Base-by-base conservation (phyloP, 768 basidiomycete species). In the Infundibulicybe gibba region DNA sequence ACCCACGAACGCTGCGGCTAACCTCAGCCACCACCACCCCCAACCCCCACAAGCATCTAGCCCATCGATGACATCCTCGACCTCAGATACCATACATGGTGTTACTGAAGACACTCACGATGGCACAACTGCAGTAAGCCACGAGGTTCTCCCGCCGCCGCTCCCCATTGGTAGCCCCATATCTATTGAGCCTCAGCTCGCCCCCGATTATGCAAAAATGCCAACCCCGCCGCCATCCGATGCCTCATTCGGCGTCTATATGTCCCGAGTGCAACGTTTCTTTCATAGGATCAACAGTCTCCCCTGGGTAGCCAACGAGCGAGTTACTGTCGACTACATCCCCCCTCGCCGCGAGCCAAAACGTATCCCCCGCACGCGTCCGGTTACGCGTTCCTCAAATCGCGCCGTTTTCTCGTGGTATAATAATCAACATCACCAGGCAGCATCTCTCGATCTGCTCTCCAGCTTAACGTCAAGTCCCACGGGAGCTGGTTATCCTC, bases 161-260 rank as follows among this genome's bases (percentile, higher is more conserved):
- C 56, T 54, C 32, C 56, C 62, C 19, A 54, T 54, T 10, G 51
- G 42, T 9, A 69, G 66, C n/a, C 74, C 73, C 0, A 50, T 71
- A 25, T 61, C 68, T 33, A 67, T 68, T 5, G 67, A 74, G 34
- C 74, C 71, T 3, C 64, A 62, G 14, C 71, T 63, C 11, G 71
- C 67, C 3, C 61, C 74, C 0, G 75, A 77, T 49, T 78, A 77
- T 52, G 72, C 67, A 20, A 75, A 75, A 50, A 76, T 79, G 75
- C 66, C 67, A 2, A 61, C 71, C n/a, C 69, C 70, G 6, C 65
- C 69, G 4, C 63, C 59, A 0, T 66, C 72, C 10, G 63, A 67
- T 10, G 51, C 53, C 10, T 66, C 68, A 2, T 49, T 71, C 15
- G 55, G 54, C 49, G 55, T 50, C n/a, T 71, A 61, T 15, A 40